These are phyloP conservation scores for Hyphopichia buzzinii DNA, from an alignment of 1,139 yeast species.

Conservation along the genomic window DNA sequence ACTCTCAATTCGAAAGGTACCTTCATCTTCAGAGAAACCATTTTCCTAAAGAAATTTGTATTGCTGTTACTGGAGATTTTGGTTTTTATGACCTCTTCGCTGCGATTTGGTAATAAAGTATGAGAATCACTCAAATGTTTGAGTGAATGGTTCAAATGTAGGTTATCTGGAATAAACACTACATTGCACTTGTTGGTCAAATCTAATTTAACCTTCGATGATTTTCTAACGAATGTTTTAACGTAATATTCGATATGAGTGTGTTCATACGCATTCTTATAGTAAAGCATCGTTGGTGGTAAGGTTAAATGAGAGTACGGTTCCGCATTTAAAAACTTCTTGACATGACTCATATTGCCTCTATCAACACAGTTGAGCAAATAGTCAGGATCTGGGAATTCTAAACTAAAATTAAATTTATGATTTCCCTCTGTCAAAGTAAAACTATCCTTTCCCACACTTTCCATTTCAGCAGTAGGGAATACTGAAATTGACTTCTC, in stretches of 20 bases:
- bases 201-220: neutral
- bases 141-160: neutral
- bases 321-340: neutral
- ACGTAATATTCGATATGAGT: neutral
- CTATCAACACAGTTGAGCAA: neutral
- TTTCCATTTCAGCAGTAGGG: neutral
- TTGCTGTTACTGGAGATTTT: neutral
- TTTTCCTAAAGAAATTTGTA: neutral
- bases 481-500: neutral
- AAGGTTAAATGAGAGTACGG: neutral
- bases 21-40: too few relatives aligned
- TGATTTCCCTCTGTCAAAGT: neutral
- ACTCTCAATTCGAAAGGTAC: too few relatives aligned
- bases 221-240: neutral
- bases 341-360: neutral
- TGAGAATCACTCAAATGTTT: neutral
- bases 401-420: neutral
- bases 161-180: neutral
- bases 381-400: neutral
- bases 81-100: neutral
- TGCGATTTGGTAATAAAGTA: neutral
- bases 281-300: neutral
- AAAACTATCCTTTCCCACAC: neutral
- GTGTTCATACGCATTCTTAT: neutral
- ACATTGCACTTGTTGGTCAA: neutral